Conservation (phyloP, 1,139 yeast species). For the Zygosaccharomyces sapae region DNA sequence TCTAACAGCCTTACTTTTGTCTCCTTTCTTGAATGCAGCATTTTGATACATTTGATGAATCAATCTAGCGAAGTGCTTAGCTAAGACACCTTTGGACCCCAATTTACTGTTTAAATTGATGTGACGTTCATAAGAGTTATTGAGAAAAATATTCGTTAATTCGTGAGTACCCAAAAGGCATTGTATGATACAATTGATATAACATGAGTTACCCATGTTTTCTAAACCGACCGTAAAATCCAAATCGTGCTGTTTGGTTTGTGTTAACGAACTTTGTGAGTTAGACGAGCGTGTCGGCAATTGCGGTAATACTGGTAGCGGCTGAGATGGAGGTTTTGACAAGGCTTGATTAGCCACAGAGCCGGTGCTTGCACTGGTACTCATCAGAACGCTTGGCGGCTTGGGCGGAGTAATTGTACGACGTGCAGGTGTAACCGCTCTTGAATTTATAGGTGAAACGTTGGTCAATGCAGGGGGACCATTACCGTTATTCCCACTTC, state of each 20-base stretch:
- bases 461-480: constrained; percentile 6
- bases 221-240: constrained; percentile 55
- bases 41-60: constrained; percentile 52
- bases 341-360: neutral
- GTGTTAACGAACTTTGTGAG: neutral
- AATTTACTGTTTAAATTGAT: constrained; percentile 71
- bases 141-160: constrained; percentile 46
- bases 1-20: constrained; percentile 45
- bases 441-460: constrained; percentile 12
- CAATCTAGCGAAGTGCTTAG: constrained; percentile 65
- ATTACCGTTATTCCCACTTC: no score
- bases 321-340: constrained; percentile 15
- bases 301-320: constrained; percentile 21
- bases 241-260: constrained; percentile 18
- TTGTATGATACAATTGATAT: constrained; percentile 87
- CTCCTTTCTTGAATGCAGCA: constrained; percentile 9
- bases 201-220: constrained; percentile 89
- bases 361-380: constrained; percentile 4
- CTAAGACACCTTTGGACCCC: constrained; percentile 81
- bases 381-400: constrained; percentile 9
- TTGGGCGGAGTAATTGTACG: constrained; percentile 10
- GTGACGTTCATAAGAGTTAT: constrained; percentile 61
- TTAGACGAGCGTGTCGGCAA: constrained; percentile 15
- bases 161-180: constrained; percentile 59
- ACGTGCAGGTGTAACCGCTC: constrained; percentile 11